These are phyloP conservation scores for Pyrenophora teres DNA, from an alignment of 2,329 filamentous ascomycete genomes.

Conservation along the genomic window DNA sequence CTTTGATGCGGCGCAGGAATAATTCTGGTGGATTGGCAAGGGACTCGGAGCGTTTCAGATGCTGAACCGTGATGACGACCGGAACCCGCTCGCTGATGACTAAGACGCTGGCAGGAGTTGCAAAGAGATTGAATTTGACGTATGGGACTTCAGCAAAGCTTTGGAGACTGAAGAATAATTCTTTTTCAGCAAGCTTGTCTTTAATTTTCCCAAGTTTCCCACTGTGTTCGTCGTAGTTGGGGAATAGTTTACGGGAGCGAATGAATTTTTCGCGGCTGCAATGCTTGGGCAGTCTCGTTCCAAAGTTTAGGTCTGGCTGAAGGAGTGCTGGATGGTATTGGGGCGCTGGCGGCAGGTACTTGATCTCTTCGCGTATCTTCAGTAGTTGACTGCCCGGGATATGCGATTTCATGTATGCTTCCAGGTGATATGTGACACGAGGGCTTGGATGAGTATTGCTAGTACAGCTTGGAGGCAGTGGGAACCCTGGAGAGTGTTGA, in stretches of 20 bases:
- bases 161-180: slow-evolving; percentile 27
- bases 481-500: slow-evolving; percentile 31
- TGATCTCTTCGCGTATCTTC: slow-evolving; percentile 17
- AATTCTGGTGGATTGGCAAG: slow-evolving; percentile 28
- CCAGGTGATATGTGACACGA: slow-evolving; percentile 25
- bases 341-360: slow-evolving; percentile 14
- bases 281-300: slow-evolving; percentile 21
- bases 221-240: slow-evolving; percentile 22
- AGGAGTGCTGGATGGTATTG: slow-evolving; percentile 23
- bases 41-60: slow-evolving; percentile 33
- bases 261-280: slow-evolving; percentile 28
- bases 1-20: slow-evolving; percentile 29
- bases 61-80: slow-evolving; percentile 25
- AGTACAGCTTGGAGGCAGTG: slow-evolving; percentile 23
- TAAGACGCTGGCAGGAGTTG: slow-evolving; percentile 27
- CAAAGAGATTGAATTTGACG: slow-evolving; percentile 29
- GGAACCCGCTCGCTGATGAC: slow-evolving; percentile 22
- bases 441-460: slow-evolving; percentile 2
- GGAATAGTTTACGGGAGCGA: slow-evolving; percentile 29
- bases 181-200: slow-evolving; percentile 27
- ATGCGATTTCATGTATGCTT: slow-evolving; percentile 16
- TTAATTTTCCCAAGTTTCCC: slow-evolving; percentile 27
- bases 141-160: slow-evolving; percentile 28
- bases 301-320: slow-evolving; percentile 22
- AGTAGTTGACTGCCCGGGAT: slow-evolving; percentile 1